Base-by-base conservation (phyloP, 257 asterid genomes). In the Solanum rostratum region DNA sequence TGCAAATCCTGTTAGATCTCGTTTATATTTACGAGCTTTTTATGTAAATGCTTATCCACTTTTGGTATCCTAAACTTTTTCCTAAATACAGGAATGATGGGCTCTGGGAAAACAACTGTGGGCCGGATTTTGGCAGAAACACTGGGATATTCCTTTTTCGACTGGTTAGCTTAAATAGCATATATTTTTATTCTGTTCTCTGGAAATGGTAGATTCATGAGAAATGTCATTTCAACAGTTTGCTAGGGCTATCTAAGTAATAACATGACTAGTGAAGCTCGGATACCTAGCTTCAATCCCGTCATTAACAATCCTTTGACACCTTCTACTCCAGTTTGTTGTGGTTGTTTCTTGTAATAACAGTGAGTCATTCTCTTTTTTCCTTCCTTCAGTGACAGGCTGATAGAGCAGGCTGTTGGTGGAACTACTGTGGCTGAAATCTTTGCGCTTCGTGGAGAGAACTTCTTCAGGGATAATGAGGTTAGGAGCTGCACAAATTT, bases 41-140 rank as follows among this genome's bases (percentile, higher is more conserved):
- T 60, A 27, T 30, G 39, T 63, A 63, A 19, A 33, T 63, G 24
- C 63, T 66, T 49, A 27, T 20, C 85, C 70, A 30, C 16, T 82
- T 63, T n/a, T 19, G 55, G 33, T 63, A 19, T 52, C 79, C 15
- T 41, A 37, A 16, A 24, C 39, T 52, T 59, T 74, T 81, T 76
- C 65, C 83, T 82, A 83, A 78, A 70, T 88, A 54, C 87, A 96
- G 98, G 99, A 85, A 92, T 96, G 99, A 96, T 96, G 98, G 99
- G 98, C 80, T 96, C 98, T 33, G 99, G 99, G 46, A 96, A 96
- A 93, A 95, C 98, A 30, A 96, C 99, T 8, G 95, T 96, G 41
- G 99, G 98, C 85, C 90, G 90, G 86, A 91, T 93, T 90, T 88
- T 96, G 90, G 89, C 98, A 6, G 94, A 91, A 88, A 90, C 94